A percentile compares a stretch with the other conserved stretches of the same genome.
Conservation (phyloP, 2,329 filamentous ascomycete species). For the Ophiostoma ulmi region DNA sequence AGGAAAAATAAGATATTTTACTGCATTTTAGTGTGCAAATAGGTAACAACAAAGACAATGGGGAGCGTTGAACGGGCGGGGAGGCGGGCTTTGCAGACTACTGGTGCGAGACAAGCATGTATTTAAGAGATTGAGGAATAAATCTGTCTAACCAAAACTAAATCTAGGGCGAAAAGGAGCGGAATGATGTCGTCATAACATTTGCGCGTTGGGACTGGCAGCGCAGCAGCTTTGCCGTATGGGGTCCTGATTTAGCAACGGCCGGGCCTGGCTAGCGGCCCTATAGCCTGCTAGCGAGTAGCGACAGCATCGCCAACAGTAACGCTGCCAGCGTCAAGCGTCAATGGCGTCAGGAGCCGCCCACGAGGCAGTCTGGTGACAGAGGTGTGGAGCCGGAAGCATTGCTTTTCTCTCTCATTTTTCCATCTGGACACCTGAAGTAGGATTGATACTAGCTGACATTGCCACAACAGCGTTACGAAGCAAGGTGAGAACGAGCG, state of each 20-base stretch:
- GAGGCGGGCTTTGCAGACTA: conserved; percentile 21
- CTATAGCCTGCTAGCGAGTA: neutral
- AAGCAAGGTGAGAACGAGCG: neutral
- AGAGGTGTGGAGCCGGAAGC: conserved; percentile 6
- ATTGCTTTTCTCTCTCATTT: neutral
- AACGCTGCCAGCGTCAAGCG: neutral
- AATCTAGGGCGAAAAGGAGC: conserved; percentile 13
- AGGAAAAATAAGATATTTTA: neutral
- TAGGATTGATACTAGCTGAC: neutral
- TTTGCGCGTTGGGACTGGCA: neutral
- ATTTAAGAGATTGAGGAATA: neutral
- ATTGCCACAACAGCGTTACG: conserved; percentile 8
- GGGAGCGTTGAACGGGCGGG: conserved; percentile 15
- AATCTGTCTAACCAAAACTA: neutral
- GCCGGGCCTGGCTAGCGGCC: conserved; percentile 16
- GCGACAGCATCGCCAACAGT: neutral
- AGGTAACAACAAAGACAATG: neutral
- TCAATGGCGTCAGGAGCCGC: conserved; percentile 11
- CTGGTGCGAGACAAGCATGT: conserved; percentile 9
- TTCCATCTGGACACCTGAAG: no score
- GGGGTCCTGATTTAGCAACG: conserved; percentile 17
- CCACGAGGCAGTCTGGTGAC: conserved; percentile 16
- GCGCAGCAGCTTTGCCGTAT: neutral
- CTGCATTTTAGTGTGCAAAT: neutral
- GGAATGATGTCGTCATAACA: conserved; percentile 23